phyloP scores from a whole-genome alignment of 2,329 filamentous ascomycete species.

The Fusarium succisae region DNA sequence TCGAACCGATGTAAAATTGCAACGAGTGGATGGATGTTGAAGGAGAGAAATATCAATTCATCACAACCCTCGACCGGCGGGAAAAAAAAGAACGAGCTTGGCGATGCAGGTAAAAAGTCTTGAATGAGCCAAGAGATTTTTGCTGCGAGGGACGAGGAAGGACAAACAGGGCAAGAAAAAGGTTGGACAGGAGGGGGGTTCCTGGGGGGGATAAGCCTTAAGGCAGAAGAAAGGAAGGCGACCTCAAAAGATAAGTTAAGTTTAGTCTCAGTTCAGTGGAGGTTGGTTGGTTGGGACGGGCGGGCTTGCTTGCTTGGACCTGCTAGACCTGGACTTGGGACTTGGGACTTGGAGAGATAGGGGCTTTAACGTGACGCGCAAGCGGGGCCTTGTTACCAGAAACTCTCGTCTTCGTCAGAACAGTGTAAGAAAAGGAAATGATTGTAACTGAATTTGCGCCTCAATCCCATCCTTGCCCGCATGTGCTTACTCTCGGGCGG shows the following conservation, averaged over 20 bases:
- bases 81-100: slow-evolving; percentile 9
- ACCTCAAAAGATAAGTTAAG: slow-evolving; percentile 4
- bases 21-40: slow-evolving; percentile 13
- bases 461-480: not conserved
- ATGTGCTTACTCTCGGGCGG: not conserved
- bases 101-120: not conserved
- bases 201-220: not conserved
- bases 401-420: not conserved
- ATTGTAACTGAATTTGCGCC: slow-evolving; percentile 8
- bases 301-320: not conserved
- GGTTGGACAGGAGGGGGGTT: slow-evolving; percentile 1
- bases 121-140: slow-evolving; percentile 19
- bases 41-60: slow-evolving; percentile 22
- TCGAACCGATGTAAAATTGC: not conserved
- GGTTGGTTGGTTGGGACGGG: not conserved
- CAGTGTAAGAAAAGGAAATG: slow-evolving; percentile 26
- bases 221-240: slow-evolving; percentile 4
- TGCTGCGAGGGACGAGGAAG: not conserved
- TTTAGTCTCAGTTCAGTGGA: not conserved
- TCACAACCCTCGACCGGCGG: slow-evolving; percentile 25
- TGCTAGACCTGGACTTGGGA: not conserved
- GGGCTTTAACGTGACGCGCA: slow-evolving; percentile 24
- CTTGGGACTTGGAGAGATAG: not conserved
- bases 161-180: not conserved
- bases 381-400: slow-evolving; percentile 14